phyloP scores from a whole-genome alignment of 31 red algal genomes.

The Asparagopsis taxiformis region DNA sequence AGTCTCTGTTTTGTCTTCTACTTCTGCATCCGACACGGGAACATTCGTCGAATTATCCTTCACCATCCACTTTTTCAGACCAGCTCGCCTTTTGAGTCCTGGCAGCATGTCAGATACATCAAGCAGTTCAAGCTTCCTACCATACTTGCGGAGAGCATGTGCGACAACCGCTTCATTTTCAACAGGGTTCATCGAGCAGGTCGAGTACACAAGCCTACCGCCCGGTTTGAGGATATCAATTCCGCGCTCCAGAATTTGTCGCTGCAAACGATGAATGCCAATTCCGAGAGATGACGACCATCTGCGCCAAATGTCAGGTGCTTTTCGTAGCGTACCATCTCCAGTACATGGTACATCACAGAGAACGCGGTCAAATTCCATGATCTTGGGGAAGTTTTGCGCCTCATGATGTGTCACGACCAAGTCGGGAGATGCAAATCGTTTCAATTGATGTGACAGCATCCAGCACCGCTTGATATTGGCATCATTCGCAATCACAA shows the following conservation, averaged over 20 bases:
- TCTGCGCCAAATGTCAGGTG: slow-evolving; percentile 85
- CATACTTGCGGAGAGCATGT: slow-evolving; percentile 53
- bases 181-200: slow-evolving; percentile 91
- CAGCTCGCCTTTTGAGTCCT: slow-evolving; percentile 48
- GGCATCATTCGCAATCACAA: slow-evolving; percentile 93
- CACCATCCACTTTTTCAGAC: slow-evolving; percentile 55
- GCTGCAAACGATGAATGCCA: slow-evolving; percentile 78
- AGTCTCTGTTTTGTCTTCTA: neutral
- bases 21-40: neutral
- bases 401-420: slow-evolving; percentile 94
- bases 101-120: slow-evolving; percentile 65
- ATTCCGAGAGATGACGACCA: slow-evolving; percentile 71
- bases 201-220: slow-evolving; percentile 81
- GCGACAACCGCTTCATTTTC: slow-evolving; percentile 97
- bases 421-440: slow-evolving; percentile 65
- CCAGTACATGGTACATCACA: slow-evolving; percentile 94
- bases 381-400: slow-evolving; percentile 66
- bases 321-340: slow-evolving; percentile 93
- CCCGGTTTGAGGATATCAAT: slow-evolving; percentile 62
- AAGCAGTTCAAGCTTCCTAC: slow-evolving; percentile 43
- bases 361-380: slow-evolving; percentile 88
- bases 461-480: slow-evolving; percentile 88
- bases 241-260: slow-evolving; percentile 59
- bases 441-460: slow-evolving; percentile 88
- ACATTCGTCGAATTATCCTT: slow-evolving; percentile 27